phyloP scores from a whole-genome alignment of 2,329 filamentous ascomycete species.

The Aspergillus thermomutatus region DNA sequence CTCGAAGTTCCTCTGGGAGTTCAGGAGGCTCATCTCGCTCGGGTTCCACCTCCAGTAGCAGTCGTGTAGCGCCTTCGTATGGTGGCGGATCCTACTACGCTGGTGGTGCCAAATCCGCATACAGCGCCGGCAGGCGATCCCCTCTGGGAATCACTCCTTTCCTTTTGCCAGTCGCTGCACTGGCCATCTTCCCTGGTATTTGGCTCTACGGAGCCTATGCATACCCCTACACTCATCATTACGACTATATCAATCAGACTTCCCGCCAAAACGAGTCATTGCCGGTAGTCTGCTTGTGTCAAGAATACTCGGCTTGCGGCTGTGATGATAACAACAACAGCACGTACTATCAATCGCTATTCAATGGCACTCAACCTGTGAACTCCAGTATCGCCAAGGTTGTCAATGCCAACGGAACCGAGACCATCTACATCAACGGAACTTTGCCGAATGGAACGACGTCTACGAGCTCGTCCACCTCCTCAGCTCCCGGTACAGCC shows the following conservation, averaged over 20 bases:
- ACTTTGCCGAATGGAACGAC: constrained; percentile 46
- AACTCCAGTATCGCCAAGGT: constrained; percentile 40
- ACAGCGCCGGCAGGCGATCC: constrained; percentile 44
- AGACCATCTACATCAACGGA: constrained; percentile 47
- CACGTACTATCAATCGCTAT: constrained; percentile 41
- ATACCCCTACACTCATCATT: constrained; percentile 51
- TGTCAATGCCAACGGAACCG: constrained; percentile 41
- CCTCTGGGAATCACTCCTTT: constrained; percentile 49
- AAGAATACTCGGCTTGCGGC: constrained; percentile 53
- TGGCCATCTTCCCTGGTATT: constrained; percentile 50
- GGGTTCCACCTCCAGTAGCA: constrained; percentile 3
- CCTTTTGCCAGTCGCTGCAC: constrained; percentile 46
- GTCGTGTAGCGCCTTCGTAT: constrained; percentile 38
- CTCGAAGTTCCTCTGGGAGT: constrained; percentile 22
- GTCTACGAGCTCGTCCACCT: constrained; percentile 27
- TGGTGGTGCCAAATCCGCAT: constrained; percentile 53
- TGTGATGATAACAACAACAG: constrained; percentile 52
- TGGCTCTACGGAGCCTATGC: constrained; percentile 56
- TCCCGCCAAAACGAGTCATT: constrained; percentile 47
- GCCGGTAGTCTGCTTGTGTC: constrained; percentile 57
- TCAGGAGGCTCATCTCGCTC: constrained; percentile 21
- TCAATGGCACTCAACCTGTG: constrained; percentile 38
- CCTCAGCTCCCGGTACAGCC: constrained; percentile 17
- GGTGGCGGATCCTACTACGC: constrained; percentile 54
- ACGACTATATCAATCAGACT: constrained; percentile 46